Base-by-base conservation (phyloP, 768 basidiomycete species). In the Hirschioporus abietinus region DNA sequence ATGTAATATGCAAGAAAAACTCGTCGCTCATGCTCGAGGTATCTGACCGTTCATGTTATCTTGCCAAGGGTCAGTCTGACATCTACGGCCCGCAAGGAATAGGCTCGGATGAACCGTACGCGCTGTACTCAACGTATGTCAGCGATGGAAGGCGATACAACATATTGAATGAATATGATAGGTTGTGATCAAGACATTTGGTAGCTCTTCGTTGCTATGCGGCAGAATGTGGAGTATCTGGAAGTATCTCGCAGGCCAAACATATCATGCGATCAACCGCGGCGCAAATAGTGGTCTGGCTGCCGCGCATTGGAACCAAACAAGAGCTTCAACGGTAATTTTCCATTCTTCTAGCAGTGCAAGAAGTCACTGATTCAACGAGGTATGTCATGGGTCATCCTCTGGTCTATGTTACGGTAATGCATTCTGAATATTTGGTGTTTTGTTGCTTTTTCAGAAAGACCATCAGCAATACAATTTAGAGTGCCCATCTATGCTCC, bases 201-300 rank as follows among this genome's bases (percentile, higher is more conserved):
- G 20, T 30, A 30, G 30, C 30, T 30, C 30, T 30, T 52, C 42
- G 42, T 52, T 52, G 42, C 42, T 52, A 52, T 71, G 35, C 78
- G 79, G 67, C 79, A 64, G 36, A 34, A 52, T 18, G 26, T 64
- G 10, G 68, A 62, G 27, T 35, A 65, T 24, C 17, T 67, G 52
- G 64, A 67, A 34, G 58, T 52, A 52, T 10, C 42, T 52, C 42
- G 42, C 42, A 52, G 12, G 12, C 42, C 4, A 52, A 52, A 52
- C 42, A 52, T 52, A 52, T 52, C 42, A 52, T 6, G 12, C 42
- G 42, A 52, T 52, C 42, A 15, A 8, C 30, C 8, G 30, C 30
- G 30, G 2, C 8, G 30, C 4, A 30, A 30, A 8, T 3, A 30
- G 30, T 30, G 2, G 30, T 30, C 4, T 30, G 30, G 8, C 8